Percentiles rank a stretch among this genome's conserved stretches.
These are phyloP conservation scores for Elymus sibiricus DNA, from an alignment of 176 grass and related monocot genomes.

Conservation along the genomic window DNA sequence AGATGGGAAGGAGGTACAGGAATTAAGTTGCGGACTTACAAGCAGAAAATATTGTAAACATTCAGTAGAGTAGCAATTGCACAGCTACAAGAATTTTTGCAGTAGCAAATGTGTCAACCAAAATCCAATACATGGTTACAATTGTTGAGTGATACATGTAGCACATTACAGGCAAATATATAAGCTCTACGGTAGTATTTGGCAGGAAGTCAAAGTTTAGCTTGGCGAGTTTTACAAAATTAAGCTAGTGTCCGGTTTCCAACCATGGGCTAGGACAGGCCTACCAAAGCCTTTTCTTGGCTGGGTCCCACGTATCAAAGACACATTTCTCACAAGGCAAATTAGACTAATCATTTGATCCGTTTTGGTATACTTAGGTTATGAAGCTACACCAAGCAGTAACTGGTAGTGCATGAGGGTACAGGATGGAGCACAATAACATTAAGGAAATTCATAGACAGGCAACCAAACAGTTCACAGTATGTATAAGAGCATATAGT, in stretches of 20 bases:
- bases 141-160: not conserved
- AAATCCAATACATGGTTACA: not conserved
- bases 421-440: not conserved
- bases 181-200: not conserved
- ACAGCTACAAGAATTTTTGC: not conserved
- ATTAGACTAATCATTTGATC: not conserved
- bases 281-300: not conserved
- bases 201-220: not conserved
- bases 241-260: not conserved
- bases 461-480: not conserved
- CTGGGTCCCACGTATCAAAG: not conserved
- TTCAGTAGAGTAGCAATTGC: not conserved
- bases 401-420: not conserved
- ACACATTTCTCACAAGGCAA: slow-evolving; percentile 1
- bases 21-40: not conserved
- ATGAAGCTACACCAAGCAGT: not conserved
- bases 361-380: not conserved
- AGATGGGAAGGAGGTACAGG: not conserved
- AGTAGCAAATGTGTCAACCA: not conserved
- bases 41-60: not conserved
- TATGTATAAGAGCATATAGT: not conserved
- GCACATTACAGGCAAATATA: not conserved
- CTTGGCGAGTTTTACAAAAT: not conserved
- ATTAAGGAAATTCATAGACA: not conserved
- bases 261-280: not conserved